These are phyloP conservation scores for Polyporus tsugae DNA, from an alignment of 1,284 basidiomycete species.

Conservation along the genomic window DNA sequence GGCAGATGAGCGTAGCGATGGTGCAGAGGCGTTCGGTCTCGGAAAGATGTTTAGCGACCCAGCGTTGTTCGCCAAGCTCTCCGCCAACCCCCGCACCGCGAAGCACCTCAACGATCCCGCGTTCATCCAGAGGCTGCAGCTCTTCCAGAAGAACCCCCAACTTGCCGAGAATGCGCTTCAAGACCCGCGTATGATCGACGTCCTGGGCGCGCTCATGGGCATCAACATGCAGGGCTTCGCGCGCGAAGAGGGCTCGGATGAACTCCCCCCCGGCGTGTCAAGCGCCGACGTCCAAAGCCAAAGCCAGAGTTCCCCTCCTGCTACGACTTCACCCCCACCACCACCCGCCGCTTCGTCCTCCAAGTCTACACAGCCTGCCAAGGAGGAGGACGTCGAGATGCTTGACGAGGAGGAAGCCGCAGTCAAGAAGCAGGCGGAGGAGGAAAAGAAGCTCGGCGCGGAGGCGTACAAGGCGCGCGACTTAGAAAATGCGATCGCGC, in stretches of 20 bases:
- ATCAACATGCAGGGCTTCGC: conserved; percentile 92
- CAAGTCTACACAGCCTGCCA: conserved; percentile 50
- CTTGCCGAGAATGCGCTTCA: conserved; percentile 60
- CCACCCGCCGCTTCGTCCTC: conserved; percentile 52
- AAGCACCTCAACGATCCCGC: conserved; percentile 85
- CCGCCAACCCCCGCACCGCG: conserved; percentile 86
- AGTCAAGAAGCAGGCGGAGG: conserved; percentile 69
- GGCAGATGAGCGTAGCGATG: conserved; percentile 51
- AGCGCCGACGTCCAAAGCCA: conserved; percentile 31
- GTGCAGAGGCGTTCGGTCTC: conserved; percentile 62
- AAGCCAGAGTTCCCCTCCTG: conserved; percentile 6
- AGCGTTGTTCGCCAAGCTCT: conserved; percentile 83
- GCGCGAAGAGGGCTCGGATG: conserved; percentile 86
- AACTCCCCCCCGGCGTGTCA: conserved; percentile 70
- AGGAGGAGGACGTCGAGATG: conserved; percentile 51
- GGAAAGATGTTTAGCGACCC: conserved; percentile 90
- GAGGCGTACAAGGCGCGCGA: conserved; percentile 89
- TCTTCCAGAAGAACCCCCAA: conserved; percentile 70
- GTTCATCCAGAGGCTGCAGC: conserved; percentile 78
- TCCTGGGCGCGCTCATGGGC: conserved; percentile 93
- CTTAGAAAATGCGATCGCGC: conserved; percentile 76
- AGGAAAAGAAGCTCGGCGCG: conserved; percentile 81
- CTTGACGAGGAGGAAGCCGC: conserved; percentile 64
- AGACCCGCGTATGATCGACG: conserved; percentile 94
- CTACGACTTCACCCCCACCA: conserved; percentile 50